Evolutionary conservation across 2,329 filamentous ascomycete species (phyloP).

Genomic region (Sphaerulina musiva): DNA sequence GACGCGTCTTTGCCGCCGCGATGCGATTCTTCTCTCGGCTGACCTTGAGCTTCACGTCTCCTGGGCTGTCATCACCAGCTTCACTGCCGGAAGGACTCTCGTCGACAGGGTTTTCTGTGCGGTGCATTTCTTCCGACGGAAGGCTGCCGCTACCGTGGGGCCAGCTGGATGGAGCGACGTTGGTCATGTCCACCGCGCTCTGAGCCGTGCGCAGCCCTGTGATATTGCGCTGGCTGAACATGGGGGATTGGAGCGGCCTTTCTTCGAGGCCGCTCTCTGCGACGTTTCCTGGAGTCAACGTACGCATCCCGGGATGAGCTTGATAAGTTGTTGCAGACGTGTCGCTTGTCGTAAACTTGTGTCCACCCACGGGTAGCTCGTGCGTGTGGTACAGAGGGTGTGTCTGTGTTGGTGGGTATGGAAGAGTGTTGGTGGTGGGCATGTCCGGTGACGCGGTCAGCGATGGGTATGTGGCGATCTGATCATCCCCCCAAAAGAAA

Average conservation of each 20-base stretch:
- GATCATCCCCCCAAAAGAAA: not conserved
- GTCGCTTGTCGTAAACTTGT: not conserved
- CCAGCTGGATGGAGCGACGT: not conserved
- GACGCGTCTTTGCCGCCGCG: constrained; percentile 10
- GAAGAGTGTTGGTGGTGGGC: not conserved
- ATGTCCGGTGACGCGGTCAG: constrained; percentile 2
- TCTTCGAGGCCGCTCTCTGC: not conserved
- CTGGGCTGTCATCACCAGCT: not conserved
- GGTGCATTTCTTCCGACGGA: not conserved
- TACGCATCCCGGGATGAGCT: not conserved
- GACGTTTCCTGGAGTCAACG: not conserved
- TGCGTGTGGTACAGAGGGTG: not conserved
- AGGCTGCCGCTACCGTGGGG: not conserved
- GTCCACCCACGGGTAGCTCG: not conserved
- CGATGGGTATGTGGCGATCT: not conserved
- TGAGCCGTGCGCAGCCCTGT: not conserved
- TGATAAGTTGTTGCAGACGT: not conserved
- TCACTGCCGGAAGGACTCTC: not conserved
- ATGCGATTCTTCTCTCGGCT: constrained; percentile 10
- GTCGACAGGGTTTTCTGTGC: not conserved
- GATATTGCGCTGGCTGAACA: not conserved
- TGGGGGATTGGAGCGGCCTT: not conserved
- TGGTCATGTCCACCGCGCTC: constrained; percentile 2
- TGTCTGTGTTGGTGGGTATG: not conserved
- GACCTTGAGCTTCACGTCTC: constrained; percentile 7